Evolutionary conservation across 257 asterid genomes (phyloP), one percentile per base, ranked within the genome.

Genomic region (Gentiana dahurica): DNA sequence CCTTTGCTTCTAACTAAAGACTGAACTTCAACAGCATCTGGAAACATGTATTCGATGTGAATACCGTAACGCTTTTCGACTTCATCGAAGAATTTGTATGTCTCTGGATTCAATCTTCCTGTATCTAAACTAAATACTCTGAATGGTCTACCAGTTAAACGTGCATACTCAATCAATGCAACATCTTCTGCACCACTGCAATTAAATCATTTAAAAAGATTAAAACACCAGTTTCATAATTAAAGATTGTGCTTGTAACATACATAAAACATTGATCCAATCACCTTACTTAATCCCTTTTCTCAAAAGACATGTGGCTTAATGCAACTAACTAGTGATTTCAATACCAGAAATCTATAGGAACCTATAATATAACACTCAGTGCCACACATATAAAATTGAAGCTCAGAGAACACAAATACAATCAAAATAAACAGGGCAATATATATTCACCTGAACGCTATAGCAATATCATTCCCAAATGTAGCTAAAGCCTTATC

Each of bases 111-210:
- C 65, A 89, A 59, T 62, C 97, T 78, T 45, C 95, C 97, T 0
- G 97, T 89, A 67, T 89, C 97, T 61, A 89, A 64, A 71, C 95
- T 85, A 73, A 89, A 89, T 4, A 89, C 97, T 63, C 97, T 71
- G 66, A 74, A 89, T 51, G 95, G 95, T 15, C 95, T 58, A 5
- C 97, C 97, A 0, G 97, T 83, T 66, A 89, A 72, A 57, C 60
- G 85, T 0, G 97, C 97, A 34, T 89, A 85, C 73, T 89, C 97
- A 1, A 89, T 83, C 76, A 89, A 66, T 49, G 95, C 92, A 41
- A 85, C 94, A 60, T 89, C 97, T 62, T 89, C 97, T 3, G 97
- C 97, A 24, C 97, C 97, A 75, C 97, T 85, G 79, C 69, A 62
- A 35, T 38, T 12, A 33, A 6, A 38, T 51, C 9, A 10, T 9